A percentile compares a stretch with the other conserved stretches of the same genome.
These are phyloP conservation scores for Aspergillus nomiae DNA, from an alignment of 2,329 filamentous ascomycete species.

Conservation along the genomic window DNA sequence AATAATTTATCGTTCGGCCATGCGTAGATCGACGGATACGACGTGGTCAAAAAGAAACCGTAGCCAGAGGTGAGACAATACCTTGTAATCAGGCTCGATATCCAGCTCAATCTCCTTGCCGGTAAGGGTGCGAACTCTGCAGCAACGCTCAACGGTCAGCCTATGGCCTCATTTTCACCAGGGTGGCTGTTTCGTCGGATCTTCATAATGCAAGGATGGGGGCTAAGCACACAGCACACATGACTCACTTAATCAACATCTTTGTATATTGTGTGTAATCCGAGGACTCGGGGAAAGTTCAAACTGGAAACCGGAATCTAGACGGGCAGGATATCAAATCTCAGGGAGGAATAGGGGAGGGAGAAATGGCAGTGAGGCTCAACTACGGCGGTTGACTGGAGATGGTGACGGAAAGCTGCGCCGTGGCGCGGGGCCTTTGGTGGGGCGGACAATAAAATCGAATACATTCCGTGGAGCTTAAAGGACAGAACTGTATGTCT, in stretches of 20 bases:
- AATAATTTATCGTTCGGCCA: background rate
- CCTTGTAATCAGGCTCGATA: slow-evolving; percentile 92
- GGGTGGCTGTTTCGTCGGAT: background rate
- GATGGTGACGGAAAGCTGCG: slow-evolving; percentile 30
- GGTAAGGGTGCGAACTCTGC: slow-evolving; percentile 92
- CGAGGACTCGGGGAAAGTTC: background rate
- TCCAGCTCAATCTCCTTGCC: slow-evolving; percentile 99
- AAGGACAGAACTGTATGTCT: background rate
- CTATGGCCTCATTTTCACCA: background rate
- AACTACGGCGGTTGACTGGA: slow-evolving; percentile 14
- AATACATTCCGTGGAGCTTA: background rate
- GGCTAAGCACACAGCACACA: background rate
- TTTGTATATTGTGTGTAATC: slow-evolving; percentile 21
- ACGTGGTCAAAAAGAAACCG: background rate
- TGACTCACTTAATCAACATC: slow-evolving; percentile 56
- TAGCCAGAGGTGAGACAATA: slow-evolving; percentile 37
- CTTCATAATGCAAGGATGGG: background rate
- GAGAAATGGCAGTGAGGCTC: slow-evolving; percentile 17
- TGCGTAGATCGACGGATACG: background rate
- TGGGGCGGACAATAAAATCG: slow-evolving; percentile 24
- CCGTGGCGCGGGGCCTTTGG: slow-evolving; percentile 31
- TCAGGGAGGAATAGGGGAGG: background rate
- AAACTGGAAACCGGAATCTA: background rate
- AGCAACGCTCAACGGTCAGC: slow-evolving; percentile 10
- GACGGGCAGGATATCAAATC: background rate